Evolutionary conservation across 2,329 filamentous ascomycete species (phyloP), one percentile per base, ranked within the genome.

Genomic region (Xylaria multiplex): DNA sequence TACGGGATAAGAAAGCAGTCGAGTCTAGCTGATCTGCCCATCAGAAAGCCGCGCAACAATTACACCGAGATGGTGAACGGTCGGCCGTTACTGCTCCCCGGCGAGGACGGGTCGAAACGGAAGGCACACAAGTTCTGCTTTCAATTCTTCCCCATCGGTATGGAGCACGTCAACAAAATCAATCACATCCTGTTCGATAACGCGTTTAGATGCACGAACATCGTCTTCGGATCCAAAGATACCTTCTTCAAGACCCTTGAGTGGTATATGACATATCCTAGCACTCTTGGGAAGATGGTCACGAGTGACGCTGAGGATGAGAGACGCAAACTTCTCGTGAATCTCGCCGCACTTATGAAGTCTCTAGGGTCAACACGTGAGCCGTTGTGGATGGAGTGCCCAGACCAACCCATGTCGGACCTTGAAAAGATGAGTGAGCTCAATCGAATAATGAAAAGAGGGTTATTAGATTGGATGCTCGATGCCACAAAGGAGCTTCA

Each of bases 121-220:
- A 69, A 67, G 24, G 52, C 57, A 6, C 53, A 77, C 68, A 70
- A 64, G 13, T 79, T 77, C 64, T 73, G 62, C 66, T 79, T 79
- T 56, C 22, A 43, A 9, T 75, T 76, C 64, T 78, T 77, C 54
- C 68, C 71, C 7, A 59, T 77, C 42, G 46, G 48, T 0, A 66
- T 53, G 5, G 57, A 72, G 2, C 73, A 78, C 46, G 72, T 76
- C 42, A 59, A 78, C 57, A 75, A 48, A 3, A 77, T 79, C 62
- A 79, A 78, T 62, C 55, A 48, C 8, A 71, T 77, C 14, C 37
- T 78, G 0, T 65, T 79, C 2, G 74, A 79, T 56, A 73, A 77
- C 13, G 60, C 64, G 3, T 50, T 59, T 6, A 14, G 8, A 7
- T 74, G 72, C 61, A 69, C 68, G 3, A 73, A 67, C 42, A 67